Percentiles rank a stretch among this genome's conserved stretches.
These are phyloP conservation scores for Cyclostephanos invisitatus DNA, from an alignment of 108 stramenopile species.

Conservation along the genomic window DNA sequence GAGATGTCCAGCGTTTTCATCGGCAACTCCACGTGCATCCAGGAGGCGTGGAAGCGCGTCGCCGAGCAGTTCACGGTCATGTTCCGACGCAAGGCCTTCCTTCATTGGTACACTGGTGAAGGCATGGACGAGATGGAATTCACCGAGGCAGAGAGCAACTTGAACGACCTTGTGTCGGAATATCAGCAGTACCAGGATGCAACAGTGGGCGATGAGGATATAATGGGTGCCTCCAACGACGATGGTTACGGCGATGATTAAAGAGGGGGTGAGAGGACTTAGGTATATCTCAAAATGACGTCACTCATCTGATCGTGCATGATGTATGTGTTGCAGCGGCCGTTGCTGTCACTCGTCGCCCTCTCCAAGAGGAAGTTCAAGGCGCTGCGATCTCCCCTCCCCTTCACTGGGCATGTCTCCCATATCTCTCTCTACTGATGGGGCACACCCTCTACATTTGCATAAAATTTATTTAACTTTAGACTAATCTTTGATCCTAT, in stretches of 20 bases:
- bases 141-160: constrained; percentile 86
- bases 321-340: no score
- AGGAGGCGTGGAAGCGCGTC: constrained; percentile 84
- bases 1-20: constrained; percentile 73
- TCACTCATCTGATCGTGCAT: neutral
- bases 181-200: constrained; percentile 94
- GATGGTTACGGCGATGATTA: constrained; percentile 24
- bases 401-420: neutral
- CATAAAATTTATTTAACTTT: no score
- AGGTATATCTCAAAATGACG: neutral
- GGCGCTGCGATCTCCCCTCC: no score
- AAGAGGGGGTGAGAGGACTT: neutral
- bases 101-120: constrained; percentile 87
- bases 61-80: constrained; percentile 86
- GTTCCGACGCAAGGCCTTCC: constrained; percentile 90
- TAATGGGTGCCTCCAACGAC: constrained; percentile 48
- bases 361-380: no score
- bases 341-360: no score
- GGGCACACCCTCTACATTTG: no score
- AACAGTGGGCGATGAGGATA: constrained; percentile 73
- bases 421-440: neutral
- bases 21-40: constrained; percentile 81
- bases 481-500: no score
- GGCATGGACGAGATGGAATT: constrained; percentile 89
- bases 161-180: constrained; percentile 84